A percentile compares a stretch with the other conserved stretches of the same genome.
phyloP scores from a whole-genome alignment of 2,329 filamentous ascomycete genomes.

The Arthroderma sp. region DNA sequence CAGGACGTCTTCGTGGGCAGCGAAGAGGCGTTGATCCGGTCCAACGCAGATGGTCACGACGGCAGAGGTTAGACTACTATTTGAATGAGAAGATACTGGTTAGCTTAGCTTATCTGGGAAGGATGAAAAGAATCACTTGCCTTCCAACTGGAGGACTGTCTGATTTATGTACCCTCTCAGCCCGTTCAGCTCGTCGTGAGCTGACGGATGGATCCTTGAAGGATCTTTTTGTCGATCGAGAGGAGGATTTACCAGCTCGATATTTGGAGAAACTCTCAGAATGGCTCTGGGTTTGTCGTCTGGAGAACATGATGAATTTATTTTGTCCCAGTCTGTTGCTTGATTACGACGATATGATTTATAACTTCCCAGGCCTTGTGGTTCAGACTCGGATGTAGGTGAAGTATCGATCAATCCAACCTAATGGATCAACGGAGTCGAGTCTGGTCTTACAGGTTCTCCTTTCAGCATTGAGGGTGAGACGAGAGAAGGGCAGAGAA shows the following conservation, averaged over 20 bases:
- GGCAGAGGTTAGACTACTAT: slow-evolving; percentile 47
- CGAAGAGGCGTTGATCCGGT: slow-evolving; percentile 74
- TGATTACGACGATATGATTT: neutral
- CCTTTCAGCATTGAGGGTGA: neutral
- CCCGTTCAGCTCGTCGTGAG: slow-evolving; percentile 17
- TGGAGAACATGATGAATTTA: slow-evolving; percentile 9
- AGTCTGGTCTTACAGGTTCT: neutral
- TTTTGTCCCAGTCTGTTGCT: neutral
- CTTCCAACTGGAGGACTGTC: slow-evolving; percentile 22
- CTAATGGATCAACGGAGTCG: too few relatives aligned
- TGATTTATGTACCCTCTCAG: slow-evolving; percentile 14
- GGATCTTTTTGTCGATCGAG: slow-evolving; percentile 14
- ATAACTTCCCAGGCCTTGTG: too few relatives aligned
- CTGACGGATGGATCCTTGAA: slow-evolving; percentile 15
- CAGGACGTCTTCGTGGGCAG: slow-evolving; percentile 78
- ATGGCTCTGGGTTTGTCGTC: slow-evolving; percentile 11
- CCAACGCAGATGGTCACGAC: slow-evolving; percentile 73
- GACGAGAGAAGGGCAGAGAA: neutral
- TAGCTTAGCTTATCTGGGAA: too few relatives aligned
- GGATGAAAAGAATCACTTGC: slow-evolving; percentile 16
- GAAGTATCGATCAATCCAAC: too few relatives aligned
- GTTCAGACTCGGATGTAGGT: too few relatives aligned
- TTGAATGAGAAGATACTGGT: neutral
- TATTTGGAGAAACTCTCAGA: slow-evolving; percentile 19
- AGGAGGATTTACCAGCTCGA: slow-evolving; percentile 16